Conservation (phyloP, 495 filamentous ascomycete species). For the Penicillium manginii region DNA sequence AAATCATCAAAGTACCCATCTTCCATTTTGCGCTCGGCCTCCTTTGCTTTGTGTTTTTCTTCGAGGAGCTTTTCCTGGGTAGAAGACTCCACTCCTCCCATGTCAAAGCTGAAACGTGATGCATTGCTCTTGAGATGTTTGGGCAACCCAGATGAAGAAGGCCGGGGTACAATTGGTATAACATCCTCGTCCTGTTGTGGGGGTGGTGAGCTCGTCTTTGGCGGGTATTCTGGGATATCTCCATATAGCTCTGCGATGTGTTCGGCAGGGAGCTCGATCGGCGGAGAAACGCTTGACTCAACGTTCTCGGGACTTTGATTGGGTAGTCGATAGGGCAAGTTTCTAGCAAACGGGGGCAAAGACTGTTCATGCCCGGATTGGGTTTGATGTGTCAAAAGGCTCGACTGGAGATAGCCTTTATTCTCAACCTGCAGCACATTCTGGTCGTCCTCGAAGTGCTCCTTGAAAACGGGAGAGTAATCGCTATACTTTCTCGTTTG, state of each 20-base stretch:
- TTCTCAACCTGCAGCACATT: constrained; percentile 53
- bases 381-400: constrained; percentile 43
- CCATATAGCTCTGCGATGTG: constrained; percentile 3
- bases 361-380: constrained; percentile 40
- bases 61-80: constrained; percentile 82
- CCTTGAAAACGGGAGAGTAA: constrained; percentile 67
- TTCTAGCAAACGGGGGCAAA: constrained; percentile 56
- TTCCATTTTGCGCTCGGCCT: constrained; percentile 51
- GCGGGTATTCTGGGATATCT: constrained; percentile 3
- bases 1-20: constrained; percentile 53
- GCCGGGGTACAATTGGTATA: constrained; percentile 42
- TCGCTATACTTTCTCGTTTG: constrained; percentile 41
- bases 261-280: constrained; percentile 13
- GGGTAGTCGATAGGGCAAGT: constrained; percentile 48
- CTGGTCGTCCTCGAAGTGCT: constrained; percentile 69
- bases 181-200: constrained; percentile 38
- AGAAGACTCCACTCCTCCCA: constrained; percentile 74
- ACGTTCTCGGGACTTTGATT: constrained; percentile 22
- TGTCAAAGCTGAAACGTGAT: constrained; percentile 90
- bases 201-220: constrained; percentile 11
- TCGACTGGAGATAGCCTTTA: constrained; percentile 51
- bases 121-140: constrained; percentile 85
- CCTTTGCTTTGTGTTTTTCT: constrained; percentile 79
- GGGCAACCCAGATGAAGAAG: constrained; percentile 51
- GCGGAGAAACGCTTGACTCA: constrained; percentile 10